These are phyloP conservation scores for Coccomyxa sp. DNA, from an alignment of 139 green algal species.

Conservation along the genomic window DNA sequence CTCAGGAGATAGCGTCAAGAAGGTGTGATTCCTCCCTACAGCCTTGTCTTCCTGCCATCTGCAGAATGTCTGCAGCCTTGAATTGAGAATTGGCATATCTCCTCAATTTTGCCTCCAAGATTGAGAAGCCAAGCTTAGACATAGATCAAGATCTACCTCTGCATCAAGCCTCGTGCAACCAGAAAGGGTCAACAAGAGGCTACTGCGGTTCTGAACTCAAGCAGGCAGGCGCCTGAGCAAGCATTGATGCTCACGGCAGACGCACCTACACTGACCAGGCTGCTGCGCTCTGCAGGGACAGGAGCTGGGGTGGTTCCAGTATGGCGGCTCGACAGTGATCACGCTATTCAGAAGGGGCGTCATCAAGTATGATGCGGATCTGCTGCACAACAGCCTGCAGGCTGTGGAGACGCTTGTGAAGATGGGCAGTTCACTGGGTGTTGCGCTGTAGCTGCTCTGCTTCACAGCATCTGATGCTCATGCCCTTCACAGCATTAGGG, in stretches of 20 bases:
- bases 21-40: not conserved
- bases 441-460: no score
- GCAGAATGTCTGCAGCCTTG: not conserved
- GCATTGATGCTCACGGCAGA: not conserved
- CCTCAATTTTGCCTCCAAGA: not conserved
- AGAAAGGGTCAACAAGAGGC: not conserved
- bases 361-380: not conserved
- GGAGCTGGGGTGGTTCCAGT: not conserved
- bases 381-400: not conserved
- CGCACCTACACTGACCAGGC: no score
- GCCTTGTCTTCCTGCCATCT: not conserved
- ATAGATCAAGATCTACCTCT: not conserved
- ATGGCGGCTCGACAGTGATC: not conserved
- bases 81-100: not conserved
- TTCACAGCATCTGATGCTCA: no score
- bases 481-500: no score
- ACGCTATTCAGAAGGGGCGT: not conserved
- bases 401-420: not conserved
- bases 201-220: not conserved
- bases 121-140: not conserved
- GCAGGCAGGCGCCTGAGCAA: not conserved
- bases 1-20: not conserved
- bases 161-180: not conserved
- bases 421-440: not conserved
- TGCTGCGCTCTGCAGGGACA: not conserved